Evolutionary conservation across 2,329 filamentous ascomycete genomes (phyloP).

Genomic region (Claviceps paspali): DNA sequence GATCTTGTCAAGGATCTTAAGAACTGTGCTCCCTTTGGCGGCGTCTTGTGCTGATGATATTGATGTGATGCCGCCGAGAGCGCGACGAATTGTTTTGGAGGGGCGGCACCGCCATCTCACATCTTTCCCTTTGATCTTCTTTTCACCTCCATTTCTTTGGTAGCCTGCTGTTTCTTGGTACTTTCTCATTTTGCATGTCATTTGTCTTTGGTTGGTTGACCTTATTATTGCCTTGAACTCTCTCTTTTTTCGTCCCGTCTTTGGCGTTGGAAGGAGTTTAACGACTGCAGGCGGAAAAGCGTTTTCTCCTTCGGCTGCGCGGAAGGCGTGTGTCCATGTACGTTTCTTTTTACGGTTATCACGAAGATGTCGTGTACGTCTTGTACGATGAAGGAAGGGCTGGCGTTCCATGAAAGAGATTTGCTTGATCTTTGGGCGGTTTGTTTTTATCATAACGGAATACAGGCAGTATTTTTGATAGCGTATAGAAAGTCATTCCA

Average conservation of each 20-base stretch:
- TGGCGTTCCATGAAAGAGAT: too few species aligned
- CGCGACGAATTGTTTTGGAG: too few species aligned
- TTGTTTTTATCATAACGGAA: constrained; percentile 3
- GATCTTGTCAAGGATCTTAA: constrained; percentile 73
- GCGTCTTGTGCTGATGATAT: constrained; percentile 30
- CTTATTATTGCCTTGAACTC: neutral
- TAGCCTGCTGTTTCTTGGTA: neutral
- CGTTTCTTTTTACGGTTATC: constrained; percentile 8
- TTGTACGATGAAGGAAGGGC: constrained; percentile 9
- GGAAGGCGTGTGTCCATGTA: neutral
- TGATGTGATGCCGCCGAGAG: too few species aligned
- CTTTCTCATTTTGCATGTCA: neutral
- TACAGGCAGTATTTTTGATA: neutral
- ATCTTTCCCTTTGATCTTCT: too few species aligned
- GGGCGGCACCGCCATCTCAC: too few species aligned
- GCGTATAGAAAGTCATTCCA: neutral
- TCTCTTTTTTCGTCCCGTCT: neutral
- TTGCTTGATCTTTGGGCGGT: constrained; percentile 1
- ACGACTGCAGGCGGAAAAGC: neutral
- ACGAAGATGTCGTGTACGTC: constrained; percentile 12
- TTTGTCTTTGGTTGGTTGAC: neutral
- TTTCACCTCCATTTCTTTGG: neutral
- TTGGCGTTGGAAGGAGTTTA: constrained; percentile 11
- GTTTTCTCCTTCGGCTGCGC: neutral
- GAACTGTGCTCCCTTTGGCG: constrained; percentile 61